These are phyloP conservation scores for Apiospora pterosperma DNA, from an alignment of 2,329 filamentous ascomycete species.

Conservation along the genomic window DNA sequence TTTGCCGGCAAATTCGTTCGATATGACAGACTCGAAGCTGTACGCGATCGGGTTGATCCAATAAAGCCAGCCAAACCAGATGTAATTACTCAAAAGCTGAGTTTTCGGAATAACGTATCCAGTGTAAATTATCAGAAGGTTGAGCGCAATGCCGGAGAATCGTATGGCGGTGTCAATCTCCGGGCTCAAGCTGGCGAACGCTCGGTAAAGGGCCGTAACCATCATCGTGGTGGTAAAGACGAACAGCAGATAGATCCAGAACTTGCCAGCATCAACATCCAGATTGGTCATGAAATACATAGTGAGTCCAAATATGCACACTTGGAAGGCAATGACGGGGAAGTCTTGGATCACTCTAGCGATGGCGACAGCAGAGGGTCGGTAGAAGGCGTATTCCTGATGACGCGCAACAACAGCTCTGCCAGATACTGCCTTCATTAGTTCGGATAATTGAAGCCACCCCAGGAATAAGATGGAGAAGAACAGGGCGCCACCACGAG, in stretches of 20 bases:
- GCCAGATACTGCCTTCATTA: conserved; percentile 73
- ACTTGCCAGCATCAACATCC: conserved; percentile 60
- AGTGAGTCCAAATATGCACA: conserved; percentile 65
- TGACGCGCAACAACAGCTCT: conserved; percentile 55
- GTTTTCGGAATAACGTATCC: conserved; percentile 60
- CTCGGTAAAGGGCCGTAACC: conserved; percentile 28
- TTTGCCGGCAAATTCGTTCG: conserved; percentile 52
- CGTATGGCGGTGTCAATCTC: conserved; percentile 59
- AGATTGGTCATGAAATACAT: conserved; percentile 79
- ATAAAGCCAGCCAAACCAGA: conserved; percentile 68
- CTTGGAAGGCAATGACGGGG: conserved; percentile 59
- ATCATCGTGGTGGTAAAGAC: conserved; percentile 33
- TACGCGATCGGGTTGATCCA: conserved; percentile 65
- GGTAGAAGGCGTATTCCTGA: conserved; percentile 47
- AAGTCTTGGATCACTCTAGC: conserved; percentile 58
- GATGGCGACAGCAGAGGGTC: conserved; percentile 53
- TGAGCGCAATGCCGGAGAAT: conserved; percentile 52
- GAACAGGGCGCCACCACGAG: conserved; percentile 45
- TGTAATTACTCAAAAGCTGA: conserved; percentile 54
- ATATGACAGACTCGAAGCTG: conserved; percentile 58
- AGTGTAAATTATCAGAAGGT: conserved; percentile 64
- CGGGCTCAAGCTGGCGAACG: conserved; percentile 28
- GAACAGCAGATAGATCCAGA: conserved; percentile 64
- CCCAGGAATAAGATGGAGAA: conserved; percentile 52
- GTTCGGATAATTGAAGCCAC: conserved; percentile 71